Base-by-base conservation (phyloP, 192 early-diverging fungal species). In the Coemansia sp. region DNA sequence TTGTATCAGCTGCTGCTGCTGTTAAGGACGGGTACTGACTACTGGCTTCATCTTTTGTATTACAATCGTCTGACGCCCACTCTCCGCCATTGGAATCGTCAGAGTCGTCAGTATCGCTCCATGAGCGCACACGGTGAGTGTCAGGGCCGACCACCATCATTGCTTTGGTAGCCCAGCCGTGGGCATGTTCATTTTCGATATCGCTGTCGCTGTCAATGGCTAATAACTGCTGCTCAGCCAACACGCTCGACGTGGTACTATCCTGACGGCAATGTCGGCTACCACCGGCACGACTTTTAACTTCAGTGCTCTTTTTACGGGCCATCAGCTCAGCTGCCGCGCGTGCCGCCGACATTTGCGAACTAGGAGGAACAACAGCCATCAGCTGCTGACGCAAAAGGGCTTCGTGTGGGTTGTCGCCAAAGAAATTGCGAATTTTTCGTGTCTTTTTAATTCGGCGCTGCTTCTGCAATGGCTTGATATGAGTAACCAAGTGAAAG, bases 351-450 rank as follows among this genome's bases (percentile, higher is more conserved):
- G 63, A 38, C 53, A 40, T 28, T 4, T 83, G 81, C 39, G 81
- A 78, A 70, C 81, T 83, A 3, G 81, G 81, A 43, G 81, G 81
- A 1, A 83, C 81, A 13, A 83, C 73, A 3, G 81, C 76, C 69
- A 83, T 75, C 38, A 75, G 67, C 72, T 85, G 90, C 75, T 76
- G 73, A 35, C 79, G 73, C 70, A 91, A 63, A 33, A 85, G 77
- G 32, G 89, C 87, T 38, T 77, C 77, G 14, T 86, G 74, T 21
- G 86, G 88, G 26, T 88, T 76, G 52, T 86, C 76, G 32, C 90
- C 90, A 83, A 91, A 91, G 77, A 91, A 91, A 53, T 86, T 88
- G 68, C 80, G 76, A 40, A 91, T 77, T 67, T 89, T 89, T 62
- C 87, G 88, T 26, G 88, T 86, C 78, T 89, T 89, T 43, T 78